Evolutionary conservation across 2,329 filamentous ascomycete genomes (phyloP).

Genomic region (Claviceps citrina): DNA sequence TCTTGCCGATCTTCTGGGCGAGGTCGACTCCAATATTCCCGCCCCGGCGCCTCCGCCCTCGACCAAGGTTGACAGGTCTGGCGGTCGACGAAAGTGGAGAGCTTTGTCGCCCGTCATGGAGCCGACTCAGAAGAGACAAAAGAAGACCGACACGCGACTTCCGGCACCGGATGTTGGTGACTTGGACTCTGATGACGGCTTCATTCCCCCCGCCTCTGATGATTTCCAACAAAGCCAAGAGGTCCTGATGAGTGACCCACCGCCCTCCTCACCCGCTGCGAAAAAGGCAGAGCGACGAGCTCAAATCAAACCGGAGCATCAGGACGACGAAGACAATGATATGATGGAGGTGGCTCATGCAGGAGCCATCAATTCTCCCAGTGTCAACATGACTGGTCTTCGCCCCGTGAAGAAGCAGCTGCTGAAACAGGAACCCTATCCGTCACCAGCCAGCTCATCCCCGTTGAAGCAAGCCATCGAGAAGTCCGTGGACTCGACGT

Average conservation of each 20-base stretch:
- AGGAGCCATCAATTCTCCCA: constrained; percentile 50
- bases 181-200: constrained; percentile 40
- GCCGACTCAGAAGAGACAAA: constrained; percentile 40
- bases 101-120: constrained; percentile 59
- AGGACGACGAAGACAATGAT: constrained; percentile 62
- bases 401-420: constrained; percentile 56
- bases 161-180: constrained; percentile 27
- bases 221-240: constrained; percentile 30
- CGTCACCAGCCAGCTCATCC: constrained; percentile 63
- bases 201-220: constrained; percentile 50
- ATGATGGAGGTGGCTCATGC: constrained; percentile 78
- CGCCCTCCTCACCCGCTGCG: constrained; percentile 73
- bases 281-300: constrained; percentile 62
- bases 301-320: constrained; percentile 31
- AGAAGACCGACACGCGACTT: constrained; percentile 33
- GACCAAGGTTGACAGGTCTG: constrained; percentile 51
- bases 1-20: constrained; percentile 66
- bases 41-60: constrained; percentile 38
- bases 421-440: constrained; percentile 49
- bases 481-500: constrained; percentile 56
- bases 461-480: constrained; percentile 42
- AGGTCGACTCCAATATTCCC: constrained; percentile 65
- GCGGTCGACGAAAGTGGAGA: constrained; percentile 63
- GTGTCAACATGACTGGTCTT: constrained; percentile 72
- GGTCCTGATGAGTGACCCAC: constrained; percentile 70